These are phyloP conservation scores for Diddensiella caesifluorescens DNA, from an alignment of 805 yeast species.

Conservation along the genomic window DNA sequence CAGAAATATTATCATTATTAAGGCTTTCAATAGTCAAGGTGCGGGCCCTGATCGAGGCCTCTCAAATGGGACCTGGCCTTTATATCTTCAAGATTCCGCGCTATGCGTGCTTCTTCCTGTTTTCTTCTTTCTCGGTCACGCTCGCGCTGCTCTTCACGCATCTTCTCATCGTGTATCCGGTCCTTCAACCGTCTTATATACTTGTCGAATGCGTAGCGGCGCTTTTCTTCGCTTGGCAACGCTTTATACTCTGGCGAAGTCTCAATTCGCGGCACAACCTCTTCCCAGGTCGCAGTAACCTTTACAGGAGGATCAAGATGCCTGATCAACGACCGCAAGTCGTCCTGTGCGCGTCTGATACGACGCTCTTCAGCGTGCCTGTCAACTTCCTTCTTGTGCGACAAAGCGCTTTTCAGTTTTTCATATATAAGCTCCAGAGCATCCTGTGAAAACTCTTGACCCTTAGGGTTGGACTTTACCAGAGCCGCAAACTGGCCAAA, in stretches of 20 bases:
- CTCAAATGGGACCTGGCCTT: slow-evolving; percentile 6
- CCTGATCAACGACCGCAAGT: slow-evolving; percentile 27
- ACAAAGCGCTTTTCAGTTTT: background rate
- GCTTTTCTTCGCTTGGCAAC: slow-evolving; percentile 31
- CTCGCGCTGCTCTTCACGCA: slow-evolving; percentile 3
- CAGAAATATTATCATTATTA: background rate
- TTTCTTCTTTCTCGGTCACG: slow-evolving; percentile 7
- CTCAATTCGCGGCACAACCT: slow-evolving; percentile 30
- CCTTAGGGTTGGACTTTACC: slow-evolving; percentile 21
- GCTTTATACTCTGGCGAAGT: slow-evolving; percentile 34
- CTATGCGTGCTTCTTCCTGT: background rate
- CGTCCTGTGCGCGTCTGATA: slow-evolving; percentile 29
- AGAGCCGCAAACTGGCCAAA: slow-evolving; percentile 22
- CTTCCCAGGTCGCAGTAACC: slow-evolving; percentile 36
- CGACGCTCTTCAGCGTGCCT: slow-evolving; percentile 27
- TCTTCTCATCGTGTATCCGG: slow-evolving; percentile 21
- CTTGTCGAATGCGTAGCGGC: slow-evolving; percentile 33
- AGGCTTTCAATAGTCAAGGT: slow-evolving; percentile 15
- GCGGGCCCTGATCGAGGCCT: slow-evolving; percentile 20
- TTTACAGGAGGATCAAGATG: slow-evolving; percentile 30
- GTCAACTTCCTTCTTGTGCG: slow-evolving; percentile 20
- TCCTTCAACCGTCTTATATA: slow-evolving; percentile 30
- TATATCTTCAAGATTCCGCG: background rate
- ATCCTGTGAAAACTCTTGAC: slow-evolving; percentile 16
- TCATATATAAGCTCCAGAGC: slow-evolving; percentile 9